Evolutionary conservation across 1,284 basidiomycete species (phyloP).

Genomic region (Ceratobasidium sp.): DNA sequence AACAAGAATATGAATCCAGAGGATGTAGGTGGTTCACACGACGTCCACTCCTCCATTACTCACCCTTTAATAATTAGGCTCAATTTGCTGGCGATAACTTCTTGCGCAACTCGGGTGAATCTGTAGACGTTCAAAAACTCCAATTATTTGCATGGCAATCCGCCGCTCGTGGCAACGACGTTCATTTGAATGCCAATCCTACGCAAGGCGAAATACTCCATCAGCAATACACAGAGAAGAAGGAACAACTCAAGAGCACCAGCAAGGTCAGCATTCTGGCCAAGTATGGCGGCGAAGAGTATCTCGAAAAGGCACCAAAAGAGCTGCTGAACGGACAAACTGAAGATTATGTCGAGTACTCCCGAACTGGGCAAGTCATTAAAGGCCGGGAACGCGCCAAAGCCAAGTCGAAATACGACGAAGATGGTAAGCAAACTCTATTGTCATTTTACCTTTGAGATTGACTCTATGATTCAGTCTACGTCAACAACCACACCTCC

Average conservation of each 20-base stretch:
- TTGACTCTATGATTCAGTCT: constrained; percentile 58
- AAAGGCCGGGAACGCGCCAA: constrained; percentile 90
- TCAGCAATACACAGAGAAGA: constrained; percentile 88
- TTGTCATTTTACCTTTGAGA: constrained; percentile 35
- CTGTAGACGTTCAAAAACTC: constrained; percentile 86
- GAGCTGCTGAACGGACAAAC: constrained; percentile 93
- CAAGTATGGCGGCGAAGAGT: constrained; percentile 93
- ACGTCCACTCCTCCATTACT: not conserved
- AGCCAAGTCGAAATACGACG: constrained; percentile 87
- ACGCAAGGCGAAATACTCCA: constrained; percentile 93
- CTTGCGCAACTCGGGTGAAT: constrained; percentile 84
- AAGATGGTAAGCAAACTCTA: constrained; percentile 72
- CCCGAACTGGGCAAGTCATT: constrained; percentile 85
- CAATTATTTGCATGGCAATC: constrained; percentile 99
- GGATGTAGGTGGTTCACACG: constrained; percentile 66
- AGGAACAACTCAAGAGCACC: constrained; percentile 85
- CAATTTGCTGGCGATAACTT: constrained; percentile 97
- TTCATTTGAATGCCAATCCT: constrained; percentile 95
- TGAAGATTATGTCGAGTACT: constrained; percentile 98
- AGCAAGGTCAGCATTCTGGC: constrained; percentile 85
- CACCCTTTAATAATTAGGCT: constrained; percentile 59
- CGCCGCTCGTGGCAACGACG: constrained; percentile 87
- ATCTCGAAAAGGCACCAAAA: constrained; percentile 83
- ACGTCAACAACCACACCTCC: constrained; percentile 87
- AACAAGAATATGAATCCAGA: constrained; percentile 75